These are phyloP conservation scores for Sugiyamaella novakii DNA, from an alignment of 1,139 yeast species.

Conservation along the genomic window DNA sequence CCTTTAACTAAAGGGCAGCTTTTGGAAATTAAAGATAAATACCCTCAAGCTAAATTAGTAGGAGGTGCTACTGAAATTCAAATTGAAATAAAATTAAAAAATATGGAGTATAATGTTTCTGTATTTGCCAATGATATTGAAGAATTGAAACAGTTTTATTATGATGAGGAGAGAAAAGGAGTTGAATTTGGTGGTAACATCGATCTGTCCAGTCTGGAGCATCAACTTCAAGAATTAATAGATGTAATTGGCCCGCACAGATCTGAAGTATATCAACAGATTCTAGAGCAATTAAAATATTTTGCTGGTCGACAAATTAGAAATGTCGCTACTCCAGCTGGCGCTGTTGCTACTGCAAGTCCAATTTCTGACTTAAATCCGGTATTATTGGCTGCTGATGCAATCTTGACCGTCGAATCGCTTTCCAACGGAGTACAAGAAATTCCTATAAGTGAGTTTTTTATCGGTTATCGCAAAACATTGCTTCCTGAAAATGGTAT, in stretches of 20 bases:
- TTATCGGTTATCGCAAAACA: constrained; percentile 48
- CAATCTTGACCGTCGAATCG: constrained; percentile 44
- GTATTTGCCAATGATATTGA: constrained; percentile 48
- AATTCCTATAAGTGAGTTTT: constrained; percentile 46
- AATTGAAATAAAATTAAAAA: constrained; percentile 49
- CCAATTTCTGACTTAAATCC: constrained; percentile 53
- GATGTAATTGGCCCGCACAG: constrained; percentile 27
- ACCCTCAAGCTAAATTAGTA: constrained; percentile 47
- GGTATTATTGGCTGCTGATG: constrained; percentile 47
- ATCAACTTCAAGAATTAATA: constrained; percentile 39
- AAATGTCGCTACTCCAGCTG: constrained; percentile 53
- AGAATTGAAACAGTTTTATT: constrained; percentile 42
- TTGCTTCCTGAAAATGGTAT: constrained; percentile 42
- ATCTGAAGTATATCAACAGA: constrained; percentile 44
- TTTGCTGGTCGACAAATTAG: constrained; percentile 53
- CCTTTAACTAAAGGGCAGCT: constrained; percentile 47
- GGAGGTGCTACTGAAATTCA: constrained; percentile 53
- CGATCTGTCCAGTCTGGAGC: constrained; percentile 46
- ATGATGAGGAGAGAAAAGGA: constrained; percentile 43
- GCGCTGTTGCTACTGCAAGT: constrained; percentile 53
- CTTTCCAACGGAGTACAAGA: constrained; percentile 34
- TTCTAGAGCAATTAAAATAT: constrained; percentile 47
- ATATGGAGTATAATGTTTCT: constrained; percentile 45
- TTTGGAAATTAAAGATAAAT: constrained; percentile 40
- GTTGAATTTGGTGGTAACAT: constrained; percentile 48